These are phyloP conservation scores for Aspergillus ostianus DNA, from an alignment of 495 filamentous ascomycete species.

Conservation along the genomic window DNA sequence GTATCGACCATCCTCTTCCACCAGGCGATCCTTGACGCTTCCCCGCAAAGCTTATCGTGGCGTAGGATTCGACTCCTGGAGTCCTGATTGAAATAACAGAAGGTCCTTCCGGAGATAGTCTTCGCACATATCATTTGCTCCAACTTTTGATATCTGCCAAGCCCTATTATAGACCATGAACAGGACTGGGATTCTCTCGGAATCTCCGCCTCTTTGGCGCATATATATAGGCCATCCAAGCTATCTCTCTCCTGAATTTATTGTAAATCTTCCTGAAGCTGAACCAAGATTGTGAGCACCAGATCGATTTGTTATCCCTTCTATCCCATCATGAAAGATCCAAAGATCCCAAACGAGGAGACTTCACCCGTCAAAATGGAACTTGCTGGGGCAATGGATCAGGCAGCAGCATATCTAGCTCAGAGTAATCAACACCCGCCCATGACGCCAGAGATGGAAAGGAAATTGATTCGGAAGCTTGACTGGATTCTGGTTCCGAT, in stretches of 20 bases:
- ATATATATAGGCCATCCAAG: too few relatives aligned
- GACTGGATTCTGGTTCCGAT: slow-evolving; percentile 80
- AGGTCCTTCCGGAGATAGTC: neutral
- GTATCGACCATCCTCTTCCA: slow-evolving; percentile 3
- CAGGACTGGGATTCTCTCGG: neutral
- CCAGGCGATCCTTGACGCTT: neutral
- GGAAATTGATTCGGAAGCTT: slow-evolving; percentile 70
- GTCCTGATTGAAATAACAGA: neutral
- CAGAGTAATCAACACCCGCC: slow-evolving; percentile 55
- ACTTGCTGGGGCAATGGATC: slow-evolving; percentile 6
- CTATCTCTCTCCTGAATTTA: too few relatives aligned
- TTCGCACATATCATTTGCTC: neutral
- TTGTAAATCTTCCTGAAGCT: too few relatives aligned
- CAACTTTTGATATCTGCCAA: neutral
- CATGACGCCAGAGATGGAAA: slow-evolving; percentile 74
- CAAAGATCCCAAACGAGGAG: neutral
- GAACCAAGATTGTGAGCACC: too few relatives aligned
- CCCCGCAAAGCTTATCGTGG: neutral
- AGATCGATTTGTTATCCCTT: neutral
- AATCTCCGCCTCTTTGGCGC: too few relatives aligned
- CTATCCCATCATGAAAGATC: neutral
- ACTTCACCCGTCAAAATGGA: neutral
- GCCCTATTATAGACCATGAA: neutral
- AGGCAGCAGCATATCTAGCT: slow-evolving; percentile 10
- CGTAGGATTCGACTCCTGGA: neutral